Evolutionary conservation across 306 rosid species (phyloP).

Genomic region (Psophocarpus tetragonolobus): DNA sequence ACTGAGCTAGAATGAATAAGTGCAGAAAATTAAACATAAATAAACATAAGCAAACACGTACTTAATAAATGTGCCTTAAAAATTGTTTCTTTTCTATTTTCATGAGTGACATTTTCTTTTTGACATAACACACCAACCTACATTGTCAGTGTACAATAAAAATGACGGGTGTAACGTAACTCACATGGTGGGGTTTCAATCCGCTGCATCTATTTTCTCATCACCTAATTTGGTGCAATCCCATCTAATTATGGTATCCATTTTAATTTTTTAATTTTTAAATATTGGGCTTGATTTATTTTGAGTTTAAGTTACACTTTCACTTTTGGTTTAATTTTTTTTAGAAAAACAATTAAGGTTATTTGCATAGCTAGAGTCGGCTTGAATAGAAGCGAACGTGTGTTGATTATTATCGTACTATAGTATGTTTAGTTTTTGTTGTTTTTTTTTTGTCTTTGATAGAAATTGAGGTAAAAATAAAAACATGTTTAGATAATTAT

Average conservation of each 20-base stretch:
- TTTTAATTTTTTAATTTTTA: too few species aligned
- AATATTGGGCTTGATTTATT: background rate
- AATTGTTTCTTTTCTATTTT: background rate
- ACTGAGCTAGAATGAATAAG: background rate
- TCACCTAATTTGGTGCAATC: background rate
- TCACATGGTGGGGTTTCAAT: slow-evolving; percentile 17
- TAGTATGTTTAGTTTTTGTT: too few species aligned
- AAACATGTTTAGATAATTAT: too few species aligned
- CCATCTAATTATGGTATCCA: background rate
- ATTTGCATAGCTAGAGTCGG: too few species aligned
- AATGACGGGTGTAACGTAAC: slow-evolving; percentile 7
- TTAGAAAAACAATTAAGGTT: background rate
- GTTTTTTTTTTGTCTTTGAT: too few species aligned
- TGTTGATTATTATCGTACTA: too few species aligned
- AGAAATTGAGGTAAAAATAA: too few species aligned
- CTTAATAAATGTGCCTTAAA: background rate
- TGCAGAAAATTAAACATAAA: background rate
- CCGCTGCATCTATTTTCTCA: background rate
- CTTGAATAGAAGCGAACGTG: too few species aligned
- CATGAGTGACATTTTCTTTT: background rate
- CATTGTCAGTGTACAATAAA: background rate
- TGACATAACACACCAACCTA: slow-evolving; percentile 1
- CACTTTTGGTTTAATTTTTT: background rate
- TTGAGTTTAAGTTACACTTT: background rate
- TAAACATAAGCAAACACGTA: background rate